phyloP scores from a whole-genome alignment of 352 stramenopile species.

The Globisporangium perplexum region DNA sequence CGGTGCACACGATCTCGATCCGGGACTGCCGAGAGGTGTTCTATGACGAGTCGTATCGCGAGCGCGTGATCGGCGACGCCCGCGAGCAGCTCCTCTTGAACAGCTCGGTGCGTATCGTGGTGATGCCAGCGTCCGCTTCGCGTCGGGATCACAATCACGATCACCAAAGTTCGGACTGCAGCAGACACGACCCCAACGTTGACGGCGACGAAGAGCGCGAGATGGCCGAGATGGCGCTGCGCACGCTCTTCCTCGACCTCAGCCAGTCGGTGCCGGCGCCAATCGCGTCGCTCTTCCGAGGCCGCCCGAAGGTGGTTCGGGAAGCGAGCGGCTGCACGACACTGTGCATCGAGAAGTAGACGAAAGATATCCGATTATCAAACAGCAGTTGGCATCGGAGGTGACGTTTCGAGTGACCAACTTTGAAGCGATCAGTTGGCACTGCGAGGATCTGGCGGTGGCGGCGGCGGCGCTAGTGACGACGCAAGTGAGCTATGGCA shows the following conservation, averaged over 20 bases:
- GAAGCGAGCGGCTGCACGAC: conserved; percentile 10
- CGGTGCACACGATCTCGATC: conserved; percentile 25
- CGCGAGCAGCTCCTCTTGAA: conserved; percentile 12
- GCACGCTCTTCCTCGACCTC: conserved; percentile 42
- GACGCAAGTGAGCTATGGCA: not conserved
- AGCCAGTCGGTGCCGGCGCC: conserved; percentile 13
- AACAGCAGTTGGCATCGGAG: too few species aligned
- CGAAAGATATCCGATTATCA: too few species aligned
- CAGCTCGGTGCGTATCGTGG: conserved; percentile 27
- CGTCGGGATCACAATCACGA: not conserved
- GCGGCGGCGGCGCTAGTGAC: too few species aligned
- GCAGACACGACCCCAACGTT: not conserved
- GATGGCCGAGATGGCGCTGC: conserved; percentile 30
- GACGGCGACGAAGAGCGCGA: conserved; percentile 2
- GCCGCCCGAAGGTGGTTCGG: conserved; percentile 2
- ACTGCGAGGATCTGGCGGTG: too few species aligned
- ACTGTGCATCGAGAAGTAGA: not conserved
- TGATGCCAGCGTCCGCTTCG: conserved; percentile 9
- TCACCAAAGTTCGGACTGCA: not conserved
- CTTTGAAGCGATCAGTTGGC: too few species aligned
- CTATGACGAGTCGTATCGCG: conserved; percentile 41
- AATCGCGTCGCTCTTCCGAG: not conserved
- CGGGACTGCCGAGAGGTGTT: conserved; percentile 36
- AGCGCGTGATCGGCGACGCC: conserved; percentile 30
- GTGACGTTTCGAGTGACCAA: too few species aligned